phyloP scores from a whole-genome alignment of 2,329 filamentous ascomycete species.

The Trichoderma cornu-damae region DNA sequence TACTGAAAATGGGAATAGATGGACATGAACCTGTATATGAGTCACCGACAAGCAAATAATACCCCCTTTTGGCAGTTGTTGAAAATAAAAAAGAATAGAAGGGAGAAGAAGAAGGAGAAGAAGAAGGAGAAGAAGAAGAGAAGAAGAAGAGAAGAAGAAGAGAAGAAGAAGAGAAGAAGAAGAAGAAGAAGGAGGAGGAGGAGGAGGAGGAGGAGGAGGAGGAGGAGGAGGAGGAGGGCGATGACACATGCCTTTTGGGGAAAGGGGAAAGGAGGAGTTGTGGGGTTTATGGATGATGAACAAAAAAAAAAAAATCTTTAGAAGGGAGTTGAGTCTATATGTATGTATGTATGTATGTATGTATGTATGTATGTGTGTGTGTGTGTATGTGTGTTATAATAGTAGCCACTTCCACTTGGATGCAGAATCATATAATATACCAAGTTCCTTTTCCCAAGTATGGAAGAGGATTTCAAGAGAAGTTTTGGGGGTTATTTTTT shows the following conservation, averaged over 20 bases:
- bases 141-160: not conserved
- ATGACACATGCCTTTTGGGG: too few species aligned
- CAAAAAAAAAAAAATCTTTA: too few species aligned
- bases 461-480: too few species aligned
- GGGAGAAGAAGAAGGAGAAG: not conserved
- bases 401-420: too few species aligned
- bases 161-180: not conserved
- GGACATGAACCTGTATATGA: slow-evolving; percentile 2
- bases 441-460: not conserved
- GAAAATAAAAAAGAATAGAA: not conserved
- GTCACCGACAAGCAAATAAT: slow-evolving; percentile 9
- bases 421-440: not conserved
- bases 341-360: not conserved
- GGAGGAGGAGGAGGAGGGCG: too few species aligned
- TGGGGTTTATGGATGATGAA: too few species aligned
- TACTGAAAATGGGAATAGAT: slow-evolving; percentile 6
- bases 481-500: not conserved
- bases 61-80: slow-evolving; percentile 12
- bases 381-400: not conserved
- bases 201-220: too few species aligned
- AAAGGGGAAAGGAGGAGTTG: too few species aligned
- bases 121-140: not conserved
- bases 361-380: not conserved
- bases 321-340: not conserved
- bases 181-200: too few species aligned